Evolutionary conservation across 441 rosid genomes (phyloP).

Genomic region (Adansonia grandidieri): DNA sequence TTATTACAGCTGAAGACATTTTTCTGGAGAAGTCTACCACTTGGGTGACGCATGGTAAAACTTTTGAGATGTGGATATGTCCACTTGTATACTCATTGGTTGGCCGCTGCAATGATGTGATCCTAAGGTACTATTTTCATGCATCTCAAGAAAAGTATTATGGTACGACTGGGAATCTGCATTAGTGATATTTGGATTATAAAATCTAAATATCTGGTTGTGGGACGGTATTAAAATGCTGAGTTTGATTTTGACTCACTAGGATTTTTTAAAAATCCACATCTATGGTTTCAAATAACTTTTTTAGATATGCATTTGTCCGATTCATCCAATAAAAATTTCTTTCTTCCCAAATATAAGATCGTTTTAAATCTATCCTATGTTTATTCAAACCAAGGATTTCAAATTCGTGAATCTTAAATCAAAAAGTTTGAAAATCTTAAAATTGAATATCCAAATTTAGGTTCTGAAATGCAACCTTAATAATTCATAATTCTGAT

Average conservation of each 20-base stretch:
- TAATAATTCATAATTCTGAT: conserved; percentile 1
- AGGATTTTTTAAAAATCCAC: conserved; percentile 10
- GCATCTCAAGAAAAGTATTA: neutral
- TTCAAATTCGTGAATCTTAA: neutral
- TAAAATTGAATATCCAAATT: conserved; percentile 23
- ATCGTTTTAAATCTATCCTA: neutral
- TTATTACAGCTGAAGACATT: conserved; percentile 60
- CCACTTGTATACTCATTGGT: conserved; percentile 80
- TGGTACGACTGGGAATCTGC: neutral
- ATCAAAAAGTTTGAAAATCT: conserved; percentile 6
- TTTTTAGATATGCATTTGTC: neutral
- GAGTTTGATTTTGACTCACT: conserved; percentile 5
- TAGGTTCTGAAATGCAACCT: conserved; percentile 4
- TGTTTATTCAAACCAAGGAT: conserved; percentile 3
- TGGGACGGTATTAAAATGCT: neutral
- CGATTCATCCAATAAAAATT: neutral
- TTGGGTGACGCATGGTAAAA: conserved; percentile 84
- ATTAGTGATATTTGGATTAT: conserved; percentile 5
- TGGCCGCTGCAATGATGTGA: conserved; percentile 74
- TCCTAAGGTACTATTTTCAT: conserved; percentile 61
- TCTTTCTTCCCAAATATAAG: neutral
- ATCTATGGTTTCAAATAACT: conserved; percentile 11
- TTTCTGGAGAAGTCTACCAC: conserved; percentile 64
- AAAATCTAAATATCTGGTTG: neutral
- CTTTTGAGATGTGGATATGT: conserved; percentile 89